These are phyloP conservation scores for Termitomyces sp. DNA, from an alignment of 1,284 basidiomycete species.

Conservation along the genomic window DNA sequence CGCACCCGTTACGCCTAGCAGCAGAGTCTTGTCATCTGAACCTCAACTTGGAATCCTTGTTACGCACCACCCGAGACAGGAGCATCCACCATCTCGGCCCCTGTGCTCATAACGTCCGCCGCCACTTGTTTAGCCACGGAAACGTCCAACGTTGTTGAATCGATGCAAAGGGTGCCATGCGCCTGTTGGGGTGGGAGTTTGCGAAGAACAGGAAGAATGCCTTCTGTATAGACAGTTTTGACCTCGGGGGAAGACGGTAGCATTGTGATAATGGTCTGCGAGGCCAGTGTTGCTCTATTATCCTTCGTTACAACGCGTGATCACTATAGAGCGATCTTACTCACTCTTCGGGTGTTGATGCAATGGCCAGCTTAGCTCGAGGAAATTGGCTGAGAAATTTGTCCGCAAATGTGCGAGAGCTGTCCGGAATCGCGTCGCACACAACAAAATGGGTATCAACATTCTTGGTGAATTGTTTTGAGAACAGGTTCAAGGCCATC, in stretches of 20 bases:
- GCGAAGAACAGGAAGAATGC: slow-evolving; percentile 56
- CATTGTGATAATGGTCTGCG: slow-evolving; percentile 77
- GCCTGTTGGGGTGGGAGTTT: slow-evolving; percentile 36
- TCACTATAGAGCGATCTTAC: slow-evolving; percentile 25
- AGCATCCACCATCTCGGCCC: slow-evolving; percentile 83
- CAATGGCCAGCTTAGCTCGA: slow-evolving; percentile 50
- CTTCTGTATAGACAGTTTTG: slow-evolving; percentile 60
- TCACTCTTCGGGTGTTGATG: slow-evolving; percentile 63
- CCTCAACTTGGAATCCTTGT: background rate
- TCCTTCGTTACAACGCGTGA: slow-evolving; percentile 12
- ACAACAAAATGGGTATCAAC: slow-evolving; percentile 59
- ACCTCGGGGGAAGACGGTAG: slow-evolving; percentile 85
- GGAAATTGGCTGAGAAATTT: slow-evolving; percentile 55
- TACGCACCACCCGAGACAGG: slow-evolving; percentile 83
- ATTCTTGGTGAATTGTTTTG: slow-evolving; percentile 50
- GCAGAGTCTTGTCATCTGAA: slow-evolving; percentile 1
- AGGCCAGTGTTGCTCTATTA: slow-evolving; percentile 58
- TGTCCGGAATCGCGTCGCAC: slow-evolving; percentile 69
- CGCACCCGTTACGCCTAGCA: slow-evolving; percentile 74
- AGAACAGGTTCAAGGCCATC: slow-evolving; percentile 82
- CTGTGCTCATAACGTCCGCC: slow-evolving; percentile 42
- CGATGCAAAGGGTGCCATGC: slow-evolving; percentile 65
- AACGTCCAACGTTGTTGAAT: slow-evolving; percentile 86
- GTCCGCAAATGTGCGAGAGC: slow-evolving; percentile 49
- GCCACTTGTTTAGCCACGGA: slow-evolving; percentile 65